phyloP scores from a whole-genome alignment of 2,329 filamentous ascomycete genomes.

The Fusarium equiseti region DNA sequence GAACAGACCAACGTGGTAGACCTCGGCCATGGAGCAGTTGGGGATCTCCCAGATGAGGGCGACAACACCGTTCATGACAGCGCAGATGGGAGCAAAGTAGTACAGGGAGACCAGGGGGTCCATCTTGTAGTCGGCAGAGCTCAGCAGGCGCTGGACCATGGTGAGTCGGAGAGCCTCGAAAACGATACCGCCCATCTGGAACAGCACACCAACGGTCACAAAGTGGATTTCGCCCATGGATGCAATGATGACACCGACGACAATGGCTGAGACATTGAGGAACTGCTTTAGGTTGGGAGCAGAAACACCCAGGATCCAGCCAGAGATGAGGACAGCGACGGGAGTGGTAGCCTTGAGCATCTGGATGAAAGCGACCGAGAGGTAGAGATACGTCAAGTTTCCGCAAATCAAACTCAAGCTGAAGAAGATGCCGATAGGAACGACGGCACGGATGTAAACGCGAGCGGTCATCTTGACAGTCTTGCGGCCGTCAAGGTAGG shows the following conservation, averaged over 20 bases:
- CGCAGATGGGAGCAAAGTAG: constrained; percentile 89
- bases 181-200: constrained; percentile 80
- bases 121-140: constrained; percentile 90
- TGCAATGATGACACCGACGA: constrained; percentile 92
- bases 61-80: constrained; percentile 81
- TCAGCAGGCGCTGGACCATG: constrained; percentile 86
- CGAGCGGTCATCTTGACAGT: constrained; percentile 96
- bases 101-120: constrained; percentile 89
- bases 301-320: constrained; percentile 87
- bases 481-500: constrained; percentile 91
- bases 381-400: constrained; percentile 94
- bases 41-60: constrained; percentile 81
- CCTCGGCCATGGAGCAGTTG: constrained; percentile 74
- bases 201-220: constrained; percentile 81
- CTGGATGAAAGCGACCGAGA: constrained; percentile 97
- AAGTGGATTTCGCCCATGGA: constrained; percentile 97
- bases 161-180: constrained; percentile 87
- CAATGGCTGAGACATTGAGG: constrained; percentile 93
- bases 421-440: constrained; percentile 96
- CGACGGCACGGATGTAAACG: constrained; percentile 91
- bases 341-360: constrained; percentile 99
- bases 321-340: constrained; percentile 89
- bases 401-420: constrained; percentile 95
- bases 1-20: constrained; percentile 78
- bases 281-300: constrained; percentile 88